Evolutionary conservation across 352 stramenopile genomes (phyloP).

Genomic region (Pythium plurisporium): DNA sequence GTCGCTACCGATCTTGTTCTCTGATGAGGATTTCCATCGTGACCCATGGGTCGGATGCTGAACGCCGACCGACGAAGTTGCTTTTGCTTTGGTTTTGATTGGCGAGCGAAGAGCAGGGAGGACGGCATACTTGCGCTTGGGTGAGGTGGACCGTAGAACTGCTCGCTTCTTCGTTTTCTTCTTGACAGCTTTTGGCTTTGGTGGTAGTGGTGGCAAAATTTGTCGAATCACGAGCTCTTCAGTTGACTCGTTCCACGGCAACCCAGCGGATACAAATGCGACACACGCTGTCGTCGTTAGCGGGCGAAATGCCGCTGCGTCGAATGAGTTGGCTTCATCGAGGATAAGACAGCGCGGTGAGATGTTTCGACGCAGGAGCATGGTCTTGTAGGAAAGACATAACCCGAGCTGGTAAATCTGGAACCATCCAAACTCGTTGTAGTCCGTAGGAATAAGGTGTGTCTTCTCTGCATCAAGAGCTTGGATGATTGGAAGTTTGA

Average conservation of each 20-base stretch:
- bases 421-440: slow-evolving; percentile 41
- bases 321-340: slow-evolving; percentile 20
- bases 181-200: background rate
- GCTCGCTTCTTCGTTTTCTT: slow-evolving; percentile 15
- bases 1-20: slow-evolving; percentile 20
- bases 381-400: slow-evolving; percentile 36
- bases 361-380: slow-evolving; percentile 51
- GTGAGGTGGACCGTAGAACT: background rate
- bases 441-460: slow-evolving; percentile 34
- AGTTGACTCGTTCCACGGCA: slow-evolving; percentile 24
- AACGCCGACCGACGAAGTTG: background rate
- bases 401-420: slow-evolving; percentile 48
- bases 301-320: slow-evolving; percentile 3
- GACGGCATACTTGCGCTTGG: slow-evolving; percentile 14
- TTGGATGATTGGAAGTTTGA: slow-evolving; percentile 24
- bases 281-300: slow-evolving; percentile 27
- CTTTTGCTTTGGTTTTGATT: background rate
- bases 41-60: background rate
- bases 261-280: slow-evolving; percentile 23
- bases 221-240: slow-evolving; percentile 26
- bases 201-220: background rate
- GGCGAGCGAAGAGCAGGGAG: background rate
- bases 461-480: slow-evolving; percentile 44
- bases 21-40: background rate
- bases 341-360: slow-evolving; percentile 34